These are phyloP conservation scores for Pestalotiopsis sp. DNA, from an alignment of 2,329 filamentous ascomycete species.

Conservation along the genomic window DNA sequence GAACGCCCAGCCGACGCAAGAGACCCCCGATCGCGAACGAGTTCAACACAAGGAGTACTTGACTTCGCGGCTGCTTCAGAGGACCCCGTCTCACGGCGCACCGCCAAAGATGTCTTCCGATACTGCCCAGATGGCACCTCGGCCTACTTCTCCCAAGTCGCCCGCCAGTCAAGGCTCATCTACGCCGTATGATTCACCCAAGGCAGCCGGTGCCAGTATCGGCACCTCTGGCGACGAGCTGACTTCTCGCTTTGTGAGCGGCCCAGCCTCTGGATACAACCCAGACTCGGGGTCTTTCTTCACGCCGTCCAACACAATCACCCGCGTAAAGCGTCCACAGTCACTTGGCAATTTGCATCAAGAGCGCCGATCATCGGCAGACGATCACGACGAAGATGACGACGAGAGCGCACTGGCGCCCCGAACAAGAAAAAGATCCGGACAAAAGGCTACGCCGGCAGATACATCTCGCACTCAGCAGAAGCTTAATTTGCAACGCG, in stretches of 20 bases:
- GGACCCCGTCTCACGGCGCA: conserved; percentile 62
- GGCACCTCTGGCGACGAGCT: conserved; percentile 41
- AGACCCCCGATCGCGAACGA: conserved; percentile 43
- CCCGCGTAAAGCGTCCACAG: conserved; percentile 41
- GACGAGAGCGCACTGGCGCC: conserved; percentile 51
- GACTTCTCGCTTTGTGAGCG: conserved; percentile 63
- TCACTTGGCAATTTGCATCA: conserved; percentile 43
- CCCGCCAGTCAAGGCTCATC: conserved; percentile 41
- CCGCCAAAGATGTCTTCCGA: conserved; percentile 69
- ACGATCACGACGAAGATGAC: conserved; percentile 40
- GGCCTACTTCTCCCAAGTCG: conserved; percentile 37
- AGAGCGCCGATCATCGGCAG: conserved; percentile 31
- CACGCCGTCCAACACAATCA: conserved; percentile 35
- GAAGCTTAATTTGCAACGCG: conserved; percentile 75
- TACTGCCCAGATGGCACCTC: conserved; percentile 50
- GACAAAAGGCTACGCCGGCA: conserved; percentile 43
- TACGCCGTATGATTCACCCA: conserved; percentile 40
- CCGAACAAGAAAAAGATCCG: conserved; percentile 42
- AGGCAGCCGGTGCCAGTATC: conserved; percentile 16
- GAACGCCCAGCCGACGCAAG: conserved; percentile 18
- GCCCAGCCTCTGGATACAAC: conserved; percentile 50
- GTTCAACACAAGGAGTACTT: conserved; percentile 65
- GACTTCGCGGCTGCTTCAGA: conserved; percentile 68
- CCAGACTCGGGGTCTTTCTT: conserved; percentile 57
- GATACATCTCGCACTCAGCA: conserved; percentile 73